Percentiles rank a stretch among this genome's conserved stretches.
These are phyloP conservation scores for Pinus taeda DNA, from an alignment of 75 land plant genomes.

Conservation along the genomic window DNA sequence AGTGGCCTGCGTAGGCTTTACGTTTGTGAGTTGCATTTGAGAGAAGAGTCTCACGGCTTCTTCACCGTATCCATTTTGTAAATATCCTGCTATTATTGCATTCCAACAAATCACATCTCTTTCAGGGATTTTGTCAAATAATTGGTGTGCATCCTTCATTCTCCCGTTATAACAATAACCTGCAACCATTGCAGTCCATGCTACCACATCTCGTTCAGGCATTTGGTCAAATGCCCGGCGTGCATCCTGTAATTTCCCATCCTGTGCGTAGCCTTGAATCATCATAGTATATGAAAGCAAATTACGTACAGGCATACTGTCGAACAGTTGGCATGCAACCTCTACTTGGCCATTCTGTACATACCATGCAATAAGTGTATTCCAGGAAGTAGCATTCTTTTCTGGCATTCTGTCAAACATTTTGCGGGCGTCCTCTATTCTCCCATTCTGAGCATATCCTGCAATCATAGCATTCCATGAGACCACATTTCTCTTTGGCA, in stretches of 20 bases:
- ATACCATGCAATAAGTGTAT: conserved; percentile 32
- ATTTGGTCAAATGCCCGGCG: conserved; percentile 29
- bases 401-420: no score
- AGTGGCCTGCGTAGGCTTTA: conserved; percentile 51
- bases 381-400: conserved; percentile 32
- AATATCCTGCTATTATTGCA: conserved; percentile 52
- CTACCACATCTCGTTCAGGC: conserved; percentile 22
- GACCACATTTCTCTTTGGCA: no score
- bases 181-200: conserved; percentile 28
- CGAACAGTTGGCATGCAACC: no score
- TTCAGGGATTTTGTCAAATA: conserved; percentile 51
- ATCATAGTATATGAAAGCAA: no score
- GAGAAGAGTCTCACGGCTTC: conserved; percentile 46
- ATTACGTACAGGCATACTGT: no score
- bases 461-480: no score
- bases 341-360: no score
- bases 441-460: no score
- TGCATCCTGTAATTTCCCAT: conserved; percentile 42
- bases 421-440: no score
- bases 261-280: conserved; percentile 53
- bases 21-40: conserved; percentile 31
- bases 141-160: conserved; percentile 27
- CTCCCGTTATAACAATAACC: conserved; percentile 24
- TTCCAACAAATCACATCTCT: conserved; percentile 62
- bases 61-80: conserved; percentile 44